Percentiles rank a stretch among this genome's conserved stretches.
Evolutionary conservation across 2,329 filamentous ascomycete genomes (phyloP).

Genomic region (Claviceps humidiphila): DNA sequence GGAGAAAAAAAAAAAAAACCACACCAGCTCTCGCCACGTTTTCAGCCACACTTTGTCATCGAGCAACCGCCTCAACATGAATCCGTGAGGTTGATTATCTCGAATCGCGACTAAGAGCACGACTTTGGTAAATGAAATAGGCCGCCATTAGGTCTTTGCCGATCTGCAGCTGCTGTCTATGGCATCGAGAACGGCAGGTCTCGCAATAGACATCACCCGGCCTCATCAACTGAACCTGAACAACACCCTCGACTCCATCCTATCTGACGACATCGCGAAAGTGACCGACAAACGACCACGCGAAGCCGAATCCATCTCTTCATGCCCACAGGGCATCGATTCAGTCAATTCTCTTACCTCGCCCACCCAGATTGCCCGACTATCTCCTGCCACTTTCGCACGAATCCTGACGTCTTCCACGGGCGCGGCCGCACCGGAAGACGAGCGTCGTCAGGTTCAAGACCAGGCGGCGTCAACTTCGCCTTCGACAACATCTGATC

Average conservation of each 20-base stretch:
- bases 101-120: conserved; percentile 5
- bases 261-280: conserved; percentile 27
- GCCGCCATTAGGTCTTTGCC: conserved; percentile 1
- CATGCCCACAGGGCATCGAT: conserved; percentile 16
- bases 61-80: conserved; percentile 23
- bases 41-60: conserved; percentile 27
- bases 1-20: conserved; percentile 10
- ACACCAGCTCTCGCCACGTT: conserved; percentile 29
- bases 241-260: conserved; percentile 21
- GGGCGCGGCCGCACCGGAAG: conserved; percentile 39
- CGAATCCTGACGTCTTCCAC: conserved; percentile 36
- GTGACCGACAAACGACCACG: conserved; percentile 30
- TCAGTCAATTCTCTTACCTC: conserved; percentile 29
- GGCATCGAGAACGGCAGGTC: conserved; percentile 39
- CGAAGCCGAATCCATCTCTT: conserved; percentile 31
- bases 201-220: conserved; percentile 38
- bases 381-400: conserved; percentile 28
- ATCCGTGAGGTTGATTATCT: conserved; percentile 14
- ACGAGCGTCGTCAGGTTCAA: conserved; percentile 35
- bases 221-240: conserved; percentile 21
- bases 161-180: conserved; percentile 21
- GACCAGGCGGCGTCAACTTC: conserved; percentile 21
- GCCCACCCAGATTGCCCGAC: conserved; percentile 40
- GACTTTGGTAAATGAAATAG: not conserved
- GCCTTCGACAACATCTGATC: conserved; percentile 37